Evolutionary conservation across 306 rosid species (phyloP), one percentile per base, ranked within the genome.

Genomic region (Ochetophila trinervis): DNA sequence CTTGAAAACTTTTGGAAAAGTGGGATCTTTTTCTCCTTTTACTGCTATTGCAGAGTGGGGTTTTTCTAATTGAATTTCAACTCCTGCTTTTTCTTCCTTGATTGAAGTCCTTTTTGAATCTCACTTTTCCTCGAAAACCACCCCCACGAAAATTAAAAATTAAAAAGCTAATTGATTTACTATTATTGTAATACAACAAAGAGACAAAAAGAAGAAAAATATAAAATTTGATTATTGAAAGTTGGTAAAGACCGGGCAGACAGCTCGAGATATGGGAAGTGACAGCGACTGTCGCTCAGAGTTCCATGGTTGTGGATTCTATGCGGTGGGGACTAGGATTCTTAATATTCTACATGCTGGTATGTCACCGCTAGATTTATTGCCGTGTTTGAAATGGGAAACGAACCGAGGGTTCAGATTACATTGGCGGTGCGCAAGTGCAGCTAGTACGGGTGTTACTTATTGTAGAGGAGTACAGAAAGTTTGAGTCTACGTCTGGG

Each of bases 261-360:
- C 75, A 78, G 42, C 90, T 90, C 90, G 96, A 83, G 91, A 90
- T 88, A 67, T 56, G 94, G 51, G 77, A 63, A 74, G 80, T 55
- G 87, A 78, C 91, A 77, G 84, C 72, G 83, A 73, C 67, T 85
- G 95, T 84, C 87, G 65, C 70, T 75, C 27, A 17, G 18, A 24
- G 37, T 54, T 3, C 23, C 34, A 71, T 57, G 45, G 2, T 8
- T 59, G 20, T 32, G 56, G 56, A 53, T 72, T 67, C 19, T 23
- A 17, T 76, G 79, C 16, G 53, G 64, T 34, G 14, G 23, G 53
- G 65, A 57, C 58, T 56, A 62, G 21, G 64, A 24, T 16, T 22
- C 16, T 40, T 3, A 13, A 24, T 5, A 8, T 2, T 45, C 18
- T 9, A 17, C 32, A 27, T 27, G 32, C 4, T 1, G 11, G 5